A percentile compares a stretch with the other conserved stretches of the same genome.
Conservation (phyloP, 2,329 filamentous ascomycete genomes). For the Claviceps monticola region DNA sequence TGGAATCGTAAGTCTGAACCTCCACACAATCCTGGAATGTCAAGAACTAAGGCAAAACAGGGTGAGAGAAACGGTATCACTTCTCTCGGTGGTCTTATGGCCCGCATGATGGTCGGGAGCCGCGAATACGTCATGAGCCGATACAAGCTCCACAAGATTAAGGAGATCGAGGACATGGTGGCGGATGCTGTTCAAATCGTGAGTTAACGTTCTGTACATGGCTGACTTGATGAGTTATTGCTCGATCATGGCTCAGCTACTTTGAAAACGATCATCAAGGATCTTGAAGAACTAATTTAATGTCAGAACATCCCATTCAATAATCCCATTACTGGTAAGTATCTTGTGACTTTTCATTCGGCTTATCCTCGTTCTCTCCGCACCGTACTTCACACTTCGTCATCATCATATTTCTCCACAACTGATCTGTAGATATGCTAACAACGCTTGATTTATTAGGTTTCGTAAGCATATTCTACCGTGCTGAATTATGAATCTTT, state of each 20-base stretch:
- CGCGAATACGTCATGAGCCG: constrained; percentile 8
- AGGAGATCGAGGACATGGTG: constrained; percentile 71
- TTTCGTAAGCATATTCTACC: neutral
- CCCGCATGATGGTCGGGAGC: constrained; percentile 21
- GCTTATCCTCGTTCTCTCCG: too few species aligned
- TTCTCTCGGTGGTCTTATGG: constrained; percentile 8
- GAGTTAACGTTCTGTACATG: neutral
- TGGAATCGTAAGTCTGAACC: constrained; percentile 2
- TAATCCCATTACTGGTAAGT: constrained; percentile 17
- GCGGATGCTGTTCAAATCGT: constrained; percentile 25
- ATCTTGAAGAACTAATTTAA: neutral
- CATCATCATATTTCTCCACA: neutral
- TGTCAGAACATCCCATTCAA: constrained; percentile 14
- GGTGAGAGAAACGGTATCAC: constrained; percentile 8
- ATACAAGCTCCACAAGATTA: constrained; percentile 81
- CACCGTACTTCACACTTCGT: neutral
- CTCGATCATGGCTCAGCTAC: neutral
- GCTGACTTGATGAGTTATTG: neutral
- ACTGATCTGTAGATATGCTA: neutral
- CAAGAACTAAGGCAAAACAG: neutral
- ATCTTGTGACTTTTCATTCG: too few species aligned
- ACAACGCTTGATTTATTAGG: neutral
- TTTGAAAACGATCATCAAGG: neutral
- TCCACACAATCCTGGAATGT: neutral
- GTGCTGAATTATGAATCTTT: fast-evolving